Evolutionary conservation across 345 rosid genomes (phyloP).

Genomic region (Leavenworthia alabamica): DNA sequence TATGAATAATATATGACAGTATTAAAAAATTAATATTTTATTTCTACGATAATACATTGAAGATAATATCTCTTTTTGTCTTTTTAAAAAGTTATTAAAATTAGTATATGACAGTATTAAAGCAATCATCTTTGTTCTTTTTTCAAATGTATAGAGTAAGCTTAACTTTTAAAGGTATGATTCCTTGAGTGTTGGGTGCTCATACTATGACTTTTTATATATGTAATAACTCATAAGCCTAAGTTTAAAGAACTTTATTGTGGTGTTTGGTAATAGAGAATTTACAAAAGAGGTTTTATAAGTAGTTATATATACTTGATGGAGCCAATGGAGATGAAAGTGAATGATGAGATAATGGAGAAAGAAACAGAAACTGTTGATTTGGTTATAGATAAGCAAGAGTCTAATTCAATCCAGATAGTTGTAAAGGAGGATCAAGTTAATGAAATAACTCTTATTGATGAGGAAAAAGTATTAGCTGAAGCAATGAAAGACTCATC

Average conservation of each 20-base stretch:
- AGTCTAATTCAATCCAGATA: background rate
- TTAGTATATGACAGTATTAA: background rate
- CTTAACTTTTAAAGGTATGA: background rate
- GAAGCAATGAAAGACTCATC: slow-evolving; percentile 6
- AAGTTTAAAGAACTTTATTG: background rate
- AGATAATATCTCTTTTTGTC: background rate
- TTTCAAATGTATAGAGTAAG: background rate
- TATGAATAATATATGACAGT: no score
- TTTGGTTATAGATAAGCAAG: background rate
- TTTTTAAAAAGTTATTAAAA: background rate
- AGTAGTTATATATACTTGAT: background rate
- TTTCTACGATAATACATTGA: no score
- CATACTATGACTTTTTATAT: background rate
- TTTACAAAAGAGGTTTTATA: background rate
- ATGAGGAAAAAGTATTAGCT: background rate
- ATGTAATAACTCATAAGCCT: no score
- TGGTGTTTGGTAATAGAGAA: background rate
- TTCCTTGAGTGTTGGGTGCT: background rate
- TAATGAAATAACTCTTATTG: background rate
- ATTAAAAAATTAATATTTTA: no score
- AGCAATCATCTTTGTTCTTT: background rate
- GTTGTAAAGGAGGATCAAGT: background rate
- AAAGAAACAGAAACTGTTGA: slow-evolving; percentile 12
- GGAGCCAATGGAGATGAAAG: slow-evolving; percentile 23
- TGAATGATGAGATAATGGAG: slow-evolving; percentile 5